Evolutionary conservation across 2,329 filamentous ascomycete genomes (phyloP), one percentile per base, ranked within the genome.

Genomic region (Cladophialophora immunda): DNA sequence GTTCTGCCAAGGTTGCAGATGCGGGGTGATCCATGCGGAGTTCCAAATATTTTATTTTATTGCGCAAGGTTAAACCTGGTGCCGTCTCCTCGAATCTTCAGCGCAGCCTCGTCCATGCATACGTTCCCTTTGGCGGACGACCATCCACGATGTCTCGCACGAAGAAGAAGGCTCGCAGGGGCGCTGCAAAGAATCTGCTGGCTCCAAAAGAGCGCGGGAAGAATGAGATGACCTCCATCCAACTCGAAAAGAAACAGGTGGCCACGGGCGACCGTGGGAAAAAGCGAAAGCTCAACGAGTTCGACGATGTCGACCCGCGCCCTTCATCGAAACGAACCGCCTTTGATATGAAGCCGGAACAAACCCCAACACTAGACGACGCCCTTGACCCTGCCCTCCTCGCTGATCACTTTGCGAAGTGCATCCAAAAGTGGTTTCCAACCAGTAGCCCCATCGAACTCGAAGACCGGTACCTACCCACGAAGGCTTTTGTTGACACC

Each of bases 391-490:
- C 88, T 67, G 87, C 90, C 71, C 84, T 97, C 50, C 82, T 97
- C 55, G 92, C 94, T 1, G 94, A 97, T 77, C 89, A 97, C 77
- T 84, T 97, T 68, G 91, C 91, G 6, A 90, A 95, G 75, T 88
- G 91, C 75, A 90, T 92, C 61, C 88, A 86, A 70, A 86, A 90
- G 27, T 92, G 93, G 62, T 65, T 64, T 45, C 88, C 87, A 30
- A 90, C 97, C 60, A 79, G 97, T 74, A 97, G 92, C 73, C 83
- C 89, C 0, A 86, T 98, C 47, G 95, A 99, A 80, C 82, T 97
- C 34, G 90, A 92, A 64, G 94, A 97, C 76, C 83, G 92, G 74
- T 89, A 91, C 63, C 84, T 98, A 60, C 89, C 92, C 72, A 90
- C 92, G 93, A 84, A 73, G 82, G 87, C 88, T 3, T 93, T 98